A percentile compares a stretch with the other conserved stretches of the same genome.
Evolutionary conservation across 2,329 filamentous ascomycete species (phyloP).

Genomic region (Diaporthe helianthi): DNA sequence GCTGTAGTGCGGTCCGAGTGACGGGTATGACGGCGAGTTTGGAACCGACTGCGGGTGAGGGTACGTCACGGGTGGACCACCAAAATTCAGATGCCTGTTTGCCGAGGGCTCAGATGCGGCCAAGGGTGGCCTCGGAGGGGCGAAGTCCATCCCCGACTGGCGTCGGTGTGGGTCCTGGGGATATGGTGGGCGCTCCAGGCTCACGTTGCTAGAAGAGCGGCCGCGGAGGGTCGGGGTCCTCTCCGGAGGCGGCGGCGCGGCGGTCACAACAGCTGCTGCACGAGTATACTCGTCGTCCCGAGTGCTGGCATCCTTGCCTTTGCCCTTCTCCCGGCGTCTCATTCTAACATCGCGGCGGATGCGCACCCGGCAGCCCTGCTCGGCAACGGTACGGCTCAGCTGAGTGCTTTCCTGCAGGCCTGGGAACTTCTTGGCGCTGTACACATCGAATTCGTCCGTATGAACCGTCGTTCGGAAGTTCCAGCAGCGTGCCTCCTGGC

Average conservation of each 20-base stretch:
- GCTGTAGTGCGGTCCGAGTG: conserved; percentile 37
- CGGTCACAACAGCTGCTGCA: background rate
- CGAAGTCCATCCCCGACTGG: conserved; percentile 44
- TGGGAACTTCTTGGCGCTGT: conserved; percentile 98
- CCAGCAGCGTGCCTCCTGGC: conserved; percentile 27
- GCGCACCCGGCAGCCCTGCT: conserved; percentile 95
- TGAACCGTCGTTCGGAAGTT: conserved; percentile 51
- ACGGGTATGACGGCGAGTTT: conserved; percentile 43
- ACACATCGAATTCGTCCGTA: conserved; percentile 86
- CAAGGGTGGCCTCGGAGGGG: conserved; percentile 41
- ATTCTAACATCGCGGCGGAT: conserved; percentile 78
- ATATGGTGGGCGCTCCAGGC: conserved; percentile 43
- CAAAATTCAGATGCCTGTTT: conserved; percentile 41
- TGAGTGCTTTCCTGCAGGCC: conserved; percentile 88
- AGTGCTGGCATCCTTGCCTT: conserved; percentile 41
- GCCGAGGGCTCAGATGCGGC: conserved; percentile 31
- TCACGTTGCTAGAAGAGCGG: conserved; percentile 45
- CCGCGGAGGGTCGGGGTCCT: conserved; percentile 42
- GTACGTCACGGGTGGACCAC: conserved; percentile 37
- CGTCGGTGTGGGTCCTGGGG: conserved; percentile 42
- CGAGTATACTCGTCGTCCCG: conserved; percentile 43
- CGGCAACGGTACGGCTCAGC: conserved; percentile 88
- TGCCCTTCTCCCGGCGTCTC: conserved; percentile 58
- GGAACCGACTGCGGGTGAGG: conserved; percentile 43
- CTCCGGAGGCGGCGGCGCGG: conserved; percentile 38